Conservation (phyloP, 1,284 basidiomycete genomes). For the Moniliella sp. region DNA sequence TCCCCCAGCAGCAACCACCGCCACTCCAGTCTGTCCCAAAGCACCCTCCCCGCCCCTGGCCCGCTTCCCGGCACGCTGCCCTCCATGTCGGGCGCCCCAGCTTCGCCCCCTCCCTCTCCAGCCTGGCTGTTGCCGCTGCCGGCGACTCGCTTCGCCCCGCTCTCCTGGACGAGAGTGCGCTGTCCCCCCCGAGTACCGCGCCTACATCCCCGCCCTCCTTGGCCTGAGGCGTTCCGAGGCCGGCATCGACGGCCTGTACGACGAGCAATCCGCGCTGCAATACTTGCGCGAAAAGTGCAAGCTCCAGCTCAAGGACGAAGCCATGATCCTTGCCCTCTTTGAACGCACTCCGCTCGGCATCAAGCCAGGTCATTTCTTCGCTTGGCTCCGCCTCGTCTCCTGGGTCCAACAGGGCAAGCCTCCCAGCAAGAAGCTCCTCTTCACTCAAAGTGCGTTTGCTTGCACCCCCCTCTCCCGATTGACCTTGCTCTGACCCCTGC, state of each 20-base stretch:
- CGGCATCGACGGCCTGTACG: slow-evolving; percentile 19
- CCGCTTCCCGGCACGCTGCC: too few relatives aligned
- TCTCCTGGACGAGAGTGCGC: slow-evolving; percentile 23
- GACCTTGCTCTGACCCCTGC: not conserved
- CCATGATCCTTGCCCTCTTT: slow-evolving; percentile 28
- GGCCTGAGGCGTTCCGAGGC: slow-evolving; percentile 20
- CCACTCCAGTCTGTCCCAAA: too few relatives aligned
- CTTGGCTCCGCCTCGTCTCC: slow-evolving; percentile 25
- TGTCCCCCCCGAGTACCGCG: slow-evolving; percentile 25
- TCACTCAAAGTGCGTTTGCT: slow-evolving; percentile 20
- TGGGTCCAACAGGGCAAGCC: slow-evolving; percentile 24
- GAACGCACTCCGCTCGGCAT: slow-evolving; percentile 27
- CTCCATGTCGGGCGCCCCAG: too few relatives aligned
- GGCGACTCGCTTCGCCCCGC: slow-evolving; percentile 7
- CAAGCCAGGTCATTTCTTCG: slow-evolving; percentile 24
- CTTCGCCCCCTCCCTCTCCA: too few relatives aligned
- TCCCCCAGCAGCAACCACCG: too few relatives aligned
- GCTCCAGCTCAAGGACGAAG: slow-evolving; percentile 23
- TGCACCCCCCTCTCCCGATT: too few relatives aligned
- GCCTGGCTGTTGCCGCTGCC: slow-evolving; percentile 3
- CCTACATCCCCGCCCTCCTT: slow-evolving; percentile 15
- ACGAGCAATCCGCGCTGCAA: slow-evolving; percentile 26
- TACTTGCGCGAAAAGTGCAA: slow-evolving; percentile 24
- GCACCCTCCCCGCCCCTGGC: too few relatives aligned
- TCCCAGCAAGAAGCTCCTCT: slow-evolving; percentile 14